These are phyloP conservation scores for Mycena indigotica DNA, from an alignment of 768 basidiomycete species.

Conservation along the genomic window DNA sequence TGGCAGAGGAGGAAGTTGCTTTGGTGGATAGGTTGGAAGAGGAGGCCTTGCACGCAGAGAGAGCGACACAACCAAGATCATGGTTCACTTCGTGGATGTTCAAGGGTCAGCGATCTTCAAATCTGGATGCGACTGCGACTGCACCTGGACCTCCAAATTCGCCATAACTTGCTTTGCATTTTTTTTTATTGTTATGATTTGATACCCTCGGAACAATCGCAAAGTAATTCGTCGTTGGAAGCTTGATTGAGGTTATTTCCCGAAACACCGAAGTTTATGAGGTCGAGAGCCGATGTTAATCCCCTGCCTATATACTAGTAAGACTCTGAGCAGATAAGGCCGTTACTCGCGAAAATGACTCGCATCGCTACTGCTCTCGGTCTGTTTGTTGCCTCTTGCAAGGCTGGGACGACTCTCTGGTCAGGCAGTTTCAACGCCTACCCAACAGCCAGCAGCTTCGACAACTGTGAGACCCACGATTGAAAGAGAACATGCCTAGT, in stretches of 20 bases:
- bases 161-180: constrained; percentile 11
- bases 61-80: constrained; percentile 48
- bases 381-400: background rate
- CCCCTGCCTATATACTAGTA: constrained; percentile 20
- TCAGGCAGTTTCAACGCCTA: constrained; percentile 55
- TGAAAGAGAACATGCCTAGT: background rate
- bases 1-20: constrained; percentile 69
- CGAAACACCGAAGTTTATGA: constrained; percentile 30
- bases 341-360: constrained; percentile 9
- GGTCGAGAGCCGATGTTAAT: constrained; percentile 34
- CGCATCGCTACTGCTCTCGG: constrained; percentile 40
- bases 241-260: constrained; percentile 29
- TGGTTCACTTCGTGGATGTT: constrained; percentile 75
- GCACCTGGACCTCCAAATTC: background rate
- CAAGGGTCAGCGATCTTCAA: constrained; percentile 31
- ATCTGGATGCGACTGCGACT: background rate
- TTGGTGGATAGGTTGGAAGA: constrained; percentile 53
- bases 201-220: constrained; percentile 44
- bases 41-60: constrained; percentile 55
- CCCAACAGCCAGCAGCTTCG: constrained; percentile 48
- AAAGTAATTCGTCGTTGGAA: constrained; percentile 26
- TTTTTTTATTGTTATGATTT: constrained; percentile 30
- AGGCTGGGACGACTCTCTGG: background rate
- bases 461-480: constrained; percentile 43
- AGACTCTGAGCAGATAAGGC: background rate